These are phyloP conservation scores for Lentinula boryana DNA, from an alignment of 768 basidiomycete genomes.

Conservation along the genomic window DNA sequence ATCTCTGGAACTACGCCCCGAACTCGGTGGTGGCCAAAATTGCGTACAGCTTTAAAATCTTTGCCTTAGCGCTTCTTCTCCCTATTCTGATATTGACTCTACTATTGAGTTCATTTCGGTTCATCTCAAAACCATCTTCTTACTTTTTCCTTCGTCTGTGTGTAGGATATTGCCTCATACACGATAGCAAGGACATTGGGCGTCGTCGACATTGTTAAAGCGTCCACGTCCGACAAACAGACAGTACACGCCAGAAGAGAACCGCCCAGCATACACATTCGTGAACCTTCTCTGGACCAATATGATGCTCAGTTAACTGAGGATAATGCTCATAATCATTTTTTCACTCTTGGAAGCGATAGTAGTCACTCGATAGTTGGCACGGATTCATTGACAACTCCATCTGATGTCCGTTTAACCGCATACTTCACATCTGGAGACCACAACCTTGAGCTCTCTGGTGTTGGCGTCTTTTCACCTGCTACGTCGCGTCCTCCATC, in stretches of 20 bases:
- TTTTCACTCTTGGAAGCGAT: neutral
- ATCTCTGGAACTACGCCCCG: constrained; percentile 59
- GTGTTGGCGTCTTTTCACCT: constrained; percentile 72
- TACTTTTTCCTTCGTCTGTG: constrained; percentile 3
- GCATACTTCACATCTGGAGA: constrained; percentile 48
- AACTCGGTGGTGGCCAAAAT: constrained; percentile 63
- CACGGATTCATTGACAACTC: neutral
- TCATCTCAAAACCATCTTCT: constrained; percentile 1
- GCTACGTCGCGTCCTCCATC: constrained; percentile 62
- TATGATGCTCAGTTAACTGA: neutral
- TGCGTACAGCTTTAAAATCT: constrained; percentile 58
- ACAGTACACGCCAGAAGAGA: constrained; percentile 24
- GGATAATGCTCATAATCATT: neutral
- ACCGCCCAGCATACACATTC: constrained; percentile 27
- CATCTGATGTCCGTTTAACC: constrained; percentile 19
- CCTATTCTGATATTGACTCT: constrained; percentile 51
- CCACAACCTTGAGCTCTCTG: constrained; percentile 50
- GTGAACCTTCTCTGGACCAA: constrained; percentile 10
- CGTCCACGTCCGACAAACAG: constrained; percentile 59
- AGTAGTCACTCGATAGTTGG: neutral
- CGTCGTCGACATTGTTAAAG: constrained; percentile 67
- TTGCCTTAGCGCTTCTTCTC: constrained; percentile 59
- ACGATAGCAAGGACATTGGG: constrained; percentile 80
- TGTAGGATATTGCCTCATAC: constrained; percentile 75
- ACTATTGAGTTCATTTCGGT: constrained; percentile 37